Evolutionary conservation across 1,284 basidiomycete species (phyloP), one percentile per base, ranked within the genome.

Genomic region (Tilletia caries): DNA sequence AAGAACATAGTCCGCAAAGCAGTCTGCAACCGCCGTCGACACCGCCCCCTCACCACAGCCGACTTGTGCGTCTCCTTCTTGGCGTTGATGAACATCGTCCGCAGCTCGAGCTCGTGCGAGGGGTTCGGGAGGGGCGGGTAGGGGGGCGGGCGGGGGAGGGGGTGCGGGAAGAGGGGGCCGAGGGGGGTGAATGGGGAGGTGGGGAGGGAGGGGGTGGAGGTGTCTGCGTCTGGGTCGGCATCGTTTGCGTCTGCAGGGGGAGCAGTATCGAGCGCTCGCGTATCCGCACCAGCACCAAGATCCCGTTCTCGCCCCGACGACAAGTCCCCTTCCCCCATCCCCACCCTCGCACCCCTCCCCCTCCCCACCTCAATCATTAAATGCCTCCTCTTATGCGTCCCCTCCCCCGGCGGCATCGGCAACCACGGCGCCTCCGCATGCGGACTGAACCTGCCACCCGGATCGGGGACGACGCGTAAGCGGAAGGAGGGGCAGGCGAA

Each of bases 61-160:
- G 68, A 71, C 66, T 78, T 78, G 69, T 80, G 76, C 54, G 77
- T 73, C 27, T 72, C 71, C 52, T 75, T 75, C 71, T 78, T 78
- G 3, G 58, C 32, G 58, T 62, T 62, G 58, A 62, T 62, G 58
- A 62, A 62, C 5, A 62, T 2, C 3, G 32, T 34, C 15, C 58
- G 34, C 32, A 62, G 27, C n/a, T 62, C 32, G 15, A 34, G 3
- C n/a, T 62, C 18, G 58, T 29, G 58, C 58, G 10, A 27, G 29
- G 58, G 27, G 29, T 29, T 33, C 3, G 58, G 58, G 29, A 62
- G 32, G 13, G 58, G 58, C 10, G 58, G 58, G 10, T 8, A 23
- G 58, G 18, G 2, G 27, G 58, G 27, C 5, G 29, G 4, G 10
- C 33, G 32, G 1, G 58, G 23, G 12, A 18, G 6, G 20, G 12